Base-by-base conservation (phyloP, 352 stramenopile genomes). In the Thraustochytrium sp. region DNA sequence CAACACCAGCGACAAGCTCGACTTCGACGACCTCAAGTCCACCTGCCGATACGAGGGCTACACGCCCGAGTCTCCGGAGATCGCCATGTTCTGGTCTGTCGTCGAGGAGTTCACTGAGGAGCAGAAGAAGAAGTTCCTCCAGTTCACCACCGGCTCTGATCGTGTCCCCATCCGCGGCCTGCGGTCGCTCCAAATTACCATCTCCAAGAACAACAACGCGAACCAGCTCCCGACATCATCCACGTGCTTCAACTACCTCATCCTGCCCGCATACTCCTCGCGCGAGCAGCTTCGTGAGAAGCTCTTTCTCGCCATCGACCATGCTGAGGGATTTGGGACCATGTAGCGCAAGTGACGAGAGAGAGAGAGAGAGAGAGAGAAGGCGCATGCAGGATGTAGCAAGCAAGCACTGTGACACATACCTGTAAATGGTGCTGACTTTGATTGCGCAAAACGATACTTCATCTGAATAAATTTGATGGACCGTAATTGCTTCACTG, bases 221-320 rank as follows among this genome's bases (percentile, higher is more conserved):
- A 76, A 87, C 21, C 86, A 90, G 49, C 84, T 96, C 5, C 92
- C 92, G 2, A 94, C 91, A n/a, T 85, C 90, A n/a, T 90, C 93
- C 80, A 95, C 91, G 26, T 96, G 92, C 82, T 96, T 96, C 85
- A 95, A 95, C 85, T 90, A 88, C 61, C 76, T 94, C 5, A 73
- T 94, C 40, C 86, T 94, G 42, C 91, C 92, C 36, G 91, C 93
- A 76, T 96, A 95, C 85, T 75, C 82, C 38, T 86, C 88, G 56
- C 88, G 87, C 63, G 87, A 92, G 0, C 93, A 94, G 84, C 78
- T 96, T 13, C 40, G 77, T n/a, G 72, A 87, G 49, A 76, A 80
- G 46, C 85, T 94, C 18, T 76, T 90, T 2, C 77, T 89, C 63
- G 92, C 92, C 49, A 91, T 96, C 85, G 51, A 91, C 2, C 90